Evolutionary conservation across 2,329 filamentous ascomycete genomes (phyloP).

Genomic region (Colletotrichum tofieldiae): DNA sequence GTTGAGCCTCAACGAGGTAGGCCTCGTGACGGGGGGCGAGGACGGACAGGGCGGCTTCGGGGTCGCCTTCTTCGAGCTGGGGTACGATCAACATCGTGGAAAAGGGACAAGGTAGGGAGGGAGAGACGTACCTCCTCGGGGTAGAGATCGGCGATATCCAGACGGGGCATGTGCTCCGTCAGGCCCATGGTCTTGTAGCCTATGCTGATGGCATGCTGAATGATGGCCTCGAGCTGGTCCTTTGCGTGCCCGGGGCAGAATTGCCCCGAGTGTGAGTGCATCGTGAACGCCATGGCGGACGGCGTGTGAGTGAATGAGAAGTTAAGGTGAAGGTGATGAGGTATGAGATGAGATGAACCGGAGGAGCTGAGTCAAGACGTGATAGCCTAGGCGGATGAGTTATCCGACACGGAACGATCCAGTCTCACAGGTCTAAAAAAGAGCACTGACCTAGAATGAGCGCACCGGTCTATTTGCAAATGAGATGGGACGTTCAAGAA

Average conservation of each 20-base stretch:
- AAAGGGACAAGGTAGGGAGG: not conserved
- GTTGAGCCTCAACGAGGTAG: conserved; percentile 83
- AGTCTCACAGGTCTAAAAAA: not conserved
- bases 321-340: not conserved
- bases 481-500: not conserved
- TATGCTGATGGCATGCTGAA: conserved; percentile 82
- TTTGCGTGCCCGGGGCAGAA: conserved; percentile 94
- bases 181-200: conserved; percentile 89
- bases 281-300: conserved; percentile 91
- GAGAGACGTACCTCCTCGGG: conserved; percentile 81
- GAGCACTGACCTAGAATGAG: not conserved
- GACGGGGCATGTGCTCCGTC: conserved; percentile 95
- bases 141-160: conserved; percentile 82
- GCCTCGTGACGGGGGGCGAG: conserved; percentile 74
- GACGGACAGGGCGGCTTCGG: conserved; percentile 62
- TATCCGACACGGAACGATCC: not conserved
- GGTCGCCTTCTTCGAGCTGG: conserved; percentile 67
- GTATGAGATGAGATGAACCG: conserved; percentile 37
- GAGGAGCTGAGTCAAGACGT: conserved; percentile 30
- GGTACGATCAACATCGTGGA: conserved; percentile 45
- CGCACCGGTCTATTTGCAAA: not conserved
- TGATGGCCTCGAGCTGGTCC: conserved; percentile 86
- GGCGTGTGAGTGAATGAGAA: conserved; percentile 9
- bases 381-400: conserved; percentile 11
- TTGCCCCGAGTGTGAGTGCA: conserved; percentile 98